Percentiles rank a stretch among this genome's conserved stretches.
Evolutionary conservation across 176 grass and related monocot genomes (phyloP).

Genomic region (Cocos nucifera): DNA sequence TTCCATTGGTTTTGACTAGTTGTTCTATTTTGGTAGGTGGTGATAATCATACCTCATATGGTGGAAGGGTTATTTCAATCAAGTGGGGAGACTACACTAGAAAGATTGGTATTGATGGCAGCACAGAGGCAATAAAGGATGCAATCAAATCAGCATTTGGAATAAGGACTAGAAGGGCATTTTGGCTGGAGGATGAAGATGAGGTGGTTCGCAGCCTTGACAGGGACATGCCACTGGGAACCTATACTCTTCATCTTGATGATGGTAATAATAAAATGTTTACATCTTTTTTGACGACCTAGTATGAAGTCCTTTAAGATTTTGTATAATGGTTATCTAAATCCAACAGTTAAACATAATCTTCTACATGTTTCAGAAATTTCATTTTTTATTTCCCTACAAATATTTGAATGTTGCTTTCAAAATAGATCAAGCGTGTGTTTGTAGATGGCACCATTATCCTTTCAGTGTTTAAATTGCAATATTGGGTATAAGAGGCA

Average conservation of each 20-base stretch:
- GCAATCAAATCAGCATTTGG: constrained; percentile 92
- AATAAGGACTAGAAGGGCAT: constrained; percentile 82
- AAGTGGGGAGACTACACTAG: constrained; percentile 92
- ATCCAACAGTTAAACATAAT: too few species aligned
- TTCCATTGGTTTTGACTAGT: constrained; percentile 12
- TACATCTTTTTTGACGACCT: background rate
- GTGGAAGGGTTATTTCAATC: constrained; percentile 84
- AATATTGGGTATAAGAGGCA: too few species aligned
- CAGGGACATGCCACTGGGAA: constrained; percentile 82
- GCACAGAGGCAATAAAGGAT: constrained; percentile 78
- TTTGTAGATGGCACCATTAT: too few species aligned
- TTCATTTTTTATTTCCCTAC: background rate
- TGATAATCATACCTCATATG: constrained; percentile 53
- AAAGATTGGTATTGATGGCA: constrained; percentile 95
- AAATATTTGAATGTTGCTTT: background rate
- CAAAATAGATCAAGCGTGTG: too few species aligned
- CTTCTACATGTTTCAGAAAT: too few species aligned
- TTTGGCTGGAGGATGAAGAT: constrained; percentile 98
- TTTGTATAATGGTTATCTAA: too few species aligned
- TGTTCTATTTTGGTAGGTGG: constrained; percentile 31
- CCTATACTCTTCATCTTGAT: constrained; percentile 92
- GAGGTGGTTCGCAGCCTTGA: constrained; percentile 77
- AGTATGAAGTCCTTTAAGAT: too few species aligned
- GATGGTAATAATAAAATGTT: constrained; percentile 38
- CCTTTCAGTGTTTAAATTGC: too few species aligned